Evolutionary conservation across 2,329 filamentous ascomycete genomes (phyloP), one percentile per base, ranked within the genome.

Genomic region (Cercospora sp.): DNA sequence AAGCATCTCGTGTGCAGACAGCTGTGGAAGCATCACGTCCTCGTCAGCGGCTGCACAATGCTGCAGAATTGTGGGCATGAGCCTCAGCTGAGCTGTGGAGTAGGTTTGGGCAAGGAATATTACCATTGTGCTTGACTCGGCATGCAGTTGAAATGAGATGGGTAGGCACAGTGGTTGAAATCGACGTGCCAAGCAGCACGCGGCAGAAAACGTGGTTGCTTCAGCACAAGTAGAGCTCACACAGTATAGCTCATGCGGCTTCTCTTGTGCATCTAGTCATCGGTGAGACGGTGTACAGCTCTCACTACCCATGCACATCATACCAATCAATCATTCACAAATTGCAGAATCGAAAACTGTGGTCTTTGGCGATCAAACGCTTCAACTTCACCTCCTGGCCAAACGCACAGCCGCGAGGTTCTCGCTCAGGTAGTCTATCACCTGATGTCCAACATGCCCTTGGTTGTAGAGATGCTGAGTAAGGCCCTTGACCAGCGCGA

Each of bases 401-500:
- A 31, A n/a, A 23, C 53, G 48, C 51, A 62, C 60, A 6, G 62
- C 64, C 30, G 60, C 66, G 20, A 79, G 67, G 48, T 78, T 74
- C 61, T 74, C 73, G 31, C 73, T 72, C 28, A 80, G 71, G 62
- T 77, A 78, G 59, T 78, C 75, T 13, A 79, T 60, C 0, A 89
- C 86, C 78, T 84, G 82, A 65, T 84, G 81, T 30, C 84, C 82
- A 64, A 89, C 81, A 16, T 84, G 79, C 3, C 87, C 88, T 74
- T 89, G 87, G 76, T 89, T 89, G 70, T 88, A 88, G 57, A 90
- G 77, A 76, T 90, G 87, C 78, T 88, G 90, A 72, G 84, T 82
- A 68, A 90, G 73, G 1, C 87, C 87, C 73, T 84, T 86, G 18
- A 90, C 85, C 18, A 90, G 85, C 80, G 97, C 94, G 69, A 97